Base-by-base conservation (phyloP, 768 basidiomycete genomes). In the Suillus bovinus region DNA sequence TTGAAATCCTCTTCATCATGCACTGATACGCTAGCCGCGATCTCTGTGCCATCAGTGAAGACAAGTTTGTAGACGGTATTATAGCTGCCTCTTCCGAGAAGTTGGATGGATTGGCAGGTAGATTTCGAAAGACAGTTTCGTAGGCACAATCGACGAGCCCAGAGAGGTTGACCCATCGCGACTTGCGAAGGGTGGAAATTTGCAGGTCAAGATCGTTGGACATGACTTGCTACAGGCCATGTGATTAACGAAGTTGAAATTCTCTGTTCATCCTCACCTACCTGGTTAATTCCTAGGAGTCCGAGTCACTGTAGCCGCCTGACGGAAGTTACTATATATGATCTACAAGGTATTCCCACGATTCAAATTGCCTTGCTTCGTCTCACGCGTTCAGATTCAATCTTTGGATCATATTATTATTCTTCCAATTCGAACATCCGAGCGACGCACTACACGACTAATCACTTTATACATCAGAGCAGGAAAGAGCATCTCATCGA, bases 41-140 rank as follows among this genome's bases (percentile, higher is more conserved):
- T 24, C 53, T 36, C 53, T 9, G 34, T 24, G 53, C 5, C 22
- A 36, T 36, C 53, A 3, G 16, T 22, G 14, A 55, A 55, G 34
- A 24, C 53, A 13, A 55, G 16, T 36, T 22, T 55, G 22, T 55
- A 55, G 53, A 55, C 53, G 8, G 22, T 55, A 24, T 55, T 55
- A 22, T 36, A 54, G 33, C 34, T 55, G 22, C 53, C 53, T 1
- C 14, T 16, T 36, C 53, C 53, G 22, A 55, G 53, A 55, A 55
- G 34, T 17, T 55, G 16, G 8, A 55, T 55, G 16, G 34, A 36
- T 24, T 36, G 34, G 20, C 53, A 55, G 8, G 34, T 24, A 10
- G 53, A 34, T 55, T 55, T 55, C 5, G 34, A 36, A 36, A 55
- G 53, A 24, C 22, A n/a, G 34, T 55, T 34, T 36, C 22, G 34